Base-by-base conservation (phyloP, 306 rosid genomes). In the Echinosophora koreensis region DNA sequence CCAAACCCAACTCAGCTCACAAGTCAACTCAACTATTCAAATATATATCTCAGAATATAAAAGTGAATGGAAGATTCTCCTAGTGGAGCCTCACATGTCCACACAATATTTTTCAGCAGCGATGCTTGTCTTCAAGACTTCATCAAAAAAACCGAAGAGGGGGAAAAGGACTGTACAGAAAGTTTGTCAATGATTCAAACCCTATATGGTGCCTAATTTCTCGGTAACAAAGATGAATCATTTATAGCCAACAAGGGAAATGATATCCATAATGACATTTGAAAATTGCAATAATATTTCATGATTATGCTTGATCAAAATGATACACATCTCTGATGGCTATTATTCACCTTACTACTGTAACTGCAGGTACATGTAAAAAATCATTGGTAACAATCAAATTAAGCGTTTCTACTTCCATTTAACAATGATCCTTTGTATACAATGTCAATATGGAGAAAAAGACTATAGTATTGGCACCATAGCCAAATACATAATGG, bases 381-480 rank as follows among this genome's bases (percentile, higher is more conserved):
- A 69, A 50, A 62, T 8, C 5, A 47, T 44, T 63, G 65, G 30
- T 13, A 61, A 34, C 42, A 2, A 69, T 47, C 14, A 61, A 63
- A 55, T 78, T 41, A 7, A 56, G 77, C 37, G 4, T 50, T 73
- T 73, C 46, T 59, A 55, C 38, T 60, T 71, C 16, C 60, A 66
- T 35, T 49, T 38, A 76, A 11, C 28, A 57, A 46, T 52, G 51
- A 78, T 59, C 30, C 49, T 67, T 15, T 73, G 46, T 85, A 30
- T 85, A 81, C 80, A 74, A 74, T 71, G 18, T 60, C 60, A 77
- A 55, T 69, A 56, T 30, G 38, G 71, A 67, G 72, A 81, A 68
- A 77, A 81, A 34, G 66, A 18, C 58, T 0, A 42, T 15, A 77
- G 59, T 35, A 60, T 32, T 30, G 32, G 35, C 18, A n/a, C 28